Base-by-base conservation (phyloP, 805 yeast species). In the Vanderwaltozyma polyspora region DNA sequence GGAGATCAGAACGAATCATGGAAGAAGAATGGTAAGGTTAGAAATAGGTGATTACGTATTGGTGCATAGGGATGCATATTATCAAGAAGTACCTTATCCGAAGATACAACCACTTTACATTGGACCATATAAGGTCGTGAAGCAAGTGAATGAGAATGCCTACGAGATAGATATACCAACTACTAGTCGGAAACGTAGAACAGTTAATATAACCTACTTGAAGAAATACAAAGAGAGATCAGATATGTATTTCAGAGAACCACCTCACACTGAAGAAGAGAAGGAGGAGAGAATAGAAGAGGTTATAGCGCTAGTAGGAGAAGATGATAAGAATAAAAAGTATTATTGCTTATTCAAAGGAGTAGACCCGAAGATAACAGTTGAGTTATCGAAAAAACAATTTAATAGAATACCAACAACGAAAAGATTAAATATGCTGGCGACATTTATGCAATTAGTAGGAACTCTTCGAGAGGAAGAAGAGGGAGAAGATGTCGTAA, bases 41-140 rank as follows among this genome's bases (percentile, higher is more conserved):
- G 19, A 33, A 6, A 24, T 32, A 17, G 33, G 31, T 14, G 42
- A 38, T 1, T 31, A 13, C 12, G 40, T 28, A 2, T n/a, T 41
- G 8, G 16, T 36, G 8, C 34, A 38, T 17, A 9, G 36, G 10
- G 36, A 38, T 14, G 38, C 40, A 19, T 36, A 36, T 19, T 35
- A 29, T 19, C 33, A 22, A 3, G 16, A 23, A 6, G 42, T 38
- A 10, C 13, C 24, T 1, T 38, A 38, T 18, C 4, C n/a, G 22
- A 28, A 28, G 17, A 29, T 33, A 18, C 34, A 36, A 33, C 34
- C 35, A 17, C 12, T 36, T n/a, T 31, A 33, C 21, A 25, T 32
- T 7, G 41, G 41, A 11, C 43, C 41, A 11, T 40, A 32, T 14
- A 28, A 29, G 19, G 24, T 37, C 9, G 35, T 34, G 5, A 34